Percentiles rank a stretch among this genome's conserved stretches.
Evolutionary conservation across 768 basidiomycete species (phyloP).

Genomic region (Lentinula aciculospora): DNA sequence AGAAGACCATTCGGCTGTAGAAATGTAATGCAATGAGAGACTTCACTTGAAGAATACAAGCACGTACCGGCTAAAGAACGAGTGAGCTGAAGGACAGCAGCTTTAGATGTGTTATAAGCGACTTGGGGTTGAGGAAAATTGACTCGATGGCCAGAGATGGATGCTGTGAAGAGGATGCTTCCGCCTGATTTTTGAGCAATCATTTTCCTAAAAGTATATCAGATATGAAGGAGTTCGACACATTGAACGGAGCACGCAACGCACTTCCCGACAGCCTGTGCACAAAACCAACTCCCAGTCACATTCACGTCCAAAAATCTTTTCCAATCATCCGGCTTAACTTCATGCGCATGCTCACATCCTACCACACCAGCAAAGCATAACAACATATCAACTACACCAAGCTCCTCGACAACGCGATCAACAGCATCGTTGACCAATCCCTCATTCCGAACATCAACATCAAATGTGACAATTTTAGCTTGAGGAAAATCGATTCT

Average conservation of each 20-base stretch:
- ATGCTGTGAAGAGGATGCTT: constrained; percentile 36
- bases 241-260: neutral
- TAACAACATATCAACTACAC: constrained; percentile 29
- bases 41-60: neutral
- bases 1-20: constrained; percentile 51
- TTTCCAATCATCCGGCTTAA: constrained; percentile 27
- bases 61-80: constrained; percentile 52
- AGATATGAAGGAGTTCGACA: neutral
- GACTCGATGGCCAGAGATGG: constrained; percentile 35
- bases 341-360: constrained; percentile 24
- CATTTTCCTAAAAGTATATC: constrained; percentile 27
- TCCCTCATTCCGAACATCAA: constrained; percentile 30
- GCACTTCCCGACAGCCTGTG: constrained; percentile 34
- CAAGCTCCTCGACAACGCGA: constrained; percentile 21
- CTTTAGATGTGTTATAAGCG: constrained; percentile 70
- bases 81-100: constrained; percentile 75
- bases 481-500: constrained; percentile 24
- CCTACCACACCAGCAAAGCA: constrained; percentile 39
- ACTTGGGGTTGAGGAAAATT: constrained; percentile 43
- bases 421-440: constrained; percentile 16
- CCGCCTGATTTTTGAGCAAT: constrained; percentile 33
- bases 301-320: constrained; percentile 34
- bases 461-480: constrained; percentile 24
- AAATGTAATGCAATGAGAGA: constrained; percentile 22
- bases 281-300: constrained; percentile 41